Evolutionary conservation across 106 monocot species (phyloP), one percentile per base, ranked within the genome.

Genomic region (Phalaenopsis equestris): DNA sequence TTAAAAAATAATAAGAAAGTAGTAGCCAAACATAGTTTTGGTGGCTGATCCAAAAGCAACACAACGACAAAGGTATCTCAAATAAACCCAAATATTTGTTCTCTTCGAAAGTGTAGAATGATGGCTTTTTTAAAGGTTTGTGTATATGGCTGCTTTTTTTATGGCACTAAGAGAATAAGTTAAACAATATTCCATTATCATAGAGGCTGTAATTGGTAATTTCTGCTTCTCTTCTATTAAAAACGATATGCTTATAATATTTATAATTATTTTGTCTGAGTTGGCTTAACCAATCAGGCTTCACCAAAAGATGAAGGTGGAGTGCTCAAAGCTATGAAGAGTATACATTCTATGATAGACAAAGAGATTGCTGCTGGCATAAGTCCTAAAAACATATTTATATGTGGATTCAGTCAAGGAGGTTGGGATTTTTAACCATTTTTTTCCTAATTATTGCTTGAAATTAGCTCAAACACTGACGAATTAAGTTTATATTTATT

Each of bases 351-450:
- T 65, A 90, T 90, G 80, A 95, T 95, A 81, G 89, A 95, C 65
- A 92, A 84, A 80, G 92, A 92, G 80, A 80, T 92, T 42, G 83
- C 90, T 76, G 81, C 85, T 83, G 95, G 95, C 81, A 89, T 78
- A 56, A 83, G 46, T 84, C 95, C 92, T 80, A 86, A 92, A 79
- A 95, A 90, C 75, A 84, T 95, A 79, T 95, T 92, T 61, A 14
- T 95, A 75, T 95, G 95, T 85, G 95, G 95, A 78, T 90, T 95
- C 86, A 95, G 95, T 72, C 95, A 95, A 90, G 95, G 95, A 85
- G 93, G 93, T 93, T 78, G n/a, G 38, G n/a, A 16, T 0, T 18
- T 76, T 56, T 73, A 76, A 36, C 49, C 36, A 52, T 45, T 43
- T 45, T 55, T 65, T 1, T 52, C 79, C 23, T 78, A 18, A 37